These are phyloP conservation scores for Taphrina flavorubra DNA, from an alignment of 1,139 yeast genomes.

Conservation along the genomic window DNA sequence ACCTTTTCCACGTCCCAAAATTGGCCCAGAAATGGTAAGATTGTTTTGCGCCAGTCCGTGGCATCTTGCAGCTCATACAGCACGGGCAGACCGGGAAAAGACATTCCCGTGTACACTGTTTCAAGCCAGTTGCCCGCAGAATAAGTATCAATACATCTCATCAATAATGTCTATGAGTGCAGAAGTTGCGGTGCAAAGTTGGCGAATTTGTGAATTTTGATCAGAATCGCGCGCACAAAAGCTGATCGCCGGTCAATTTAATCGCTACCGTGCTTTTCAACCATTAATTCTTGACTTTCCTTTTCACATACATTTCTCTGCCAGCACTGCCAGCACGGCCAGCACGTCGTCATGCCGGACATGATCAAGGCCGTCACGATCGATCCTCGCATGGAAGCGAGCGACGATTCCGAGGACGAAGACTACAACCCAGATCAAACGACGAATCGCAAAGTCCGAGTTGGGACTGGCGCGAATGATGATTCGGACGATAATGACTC, in stretches of 20 bases:
- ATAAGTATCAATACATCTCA: too few species aligned
- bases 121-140: neutral
- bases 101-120: neutral
- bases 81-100: conserved; percentile 32
- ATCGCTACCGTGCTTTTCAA: too few species aligned
- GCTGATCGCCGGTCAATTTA: too few species aligned
- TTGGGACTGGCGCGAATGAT: conserved; percentile 4
- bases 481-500: conserved; percentile 17
- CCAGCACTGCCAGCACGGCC: too few species aligned
- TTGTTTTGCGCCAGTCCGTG: conserved; percentile 20
- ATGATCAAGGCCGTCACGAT: conserved; percentile 7
- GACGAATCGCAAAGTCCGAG: neutral
- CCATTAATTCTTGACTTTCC: too few species aligned
- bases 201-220: too few species aligned
- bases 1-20: conserved; percentile 22
- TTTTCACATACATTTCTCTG: too few species aligned
- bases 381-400: conserved; percentile 18
- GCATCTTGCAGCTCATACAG: conserved; percentile 27
- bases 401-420: conserved; percentile 41
- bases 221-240: too few species aligned
- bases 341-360: conserved; percentile 5
- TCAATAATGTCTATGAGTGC: too few species aligned
- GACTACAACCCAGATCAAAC: conserved; percentile 21
- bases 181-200: too few species aligned
- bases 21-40: conserved; percentile 35